A percentile compares a stretch with the other conserved stretches of the same genome.
These are phyloP conservation scores for Blastocrithidia nonstop DNA, from an alignment of 208 protist genomes.

Conservation along the genomic window DNA sequence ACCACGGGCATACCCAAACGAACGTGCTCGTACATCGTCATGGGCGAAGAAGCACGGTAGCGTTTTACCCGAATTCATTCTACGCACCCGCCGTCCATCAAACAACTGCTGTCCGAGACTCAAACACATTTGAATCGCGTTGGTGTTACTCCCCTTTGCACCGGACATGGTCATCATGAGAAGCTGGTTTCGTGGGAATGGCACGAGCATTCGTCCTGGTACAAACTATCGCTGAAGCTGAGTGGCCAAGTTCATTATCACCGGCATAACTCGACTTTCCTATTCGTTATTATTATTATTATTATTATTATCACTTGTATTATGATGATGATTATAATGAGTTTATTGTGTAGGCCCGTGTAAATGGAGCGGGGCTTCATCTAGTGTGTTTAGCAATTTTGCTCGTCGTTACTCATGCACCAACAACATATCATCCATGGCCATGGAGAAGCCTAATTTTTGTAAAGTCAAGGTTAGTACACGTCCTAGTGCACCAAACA, in stretches of 20 bases:
- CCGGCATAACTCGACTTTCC: slow-evolving; percentile 58
- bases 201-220: slow-evolving; percentile 68
- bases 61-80: slow-evolving; percentile 95
- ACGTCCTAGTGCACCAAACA: slow-evolving; percentile 91
- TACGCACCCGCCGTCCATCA: slow-evolving; percentile 93
- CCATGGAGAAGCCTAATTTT: slow-evolving; percentile 94
- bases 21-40: slow-evolving; percentile 56
- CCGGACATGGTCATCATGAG: slow-evolving; percentile 97
- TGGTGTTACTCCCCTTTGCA: slow-evolving; percentile 98
- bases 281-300: too few species aligned
- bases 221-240: slow-evolving; percentile 83
- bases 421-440: slow-evolving; percentile 97
- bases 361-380: slow-evolving; percentile 51
- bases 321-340: too few species aligned
- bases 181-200: slow-evolving; percentile 97
- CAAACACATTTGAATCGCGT: slow-evolving; percentile 96
- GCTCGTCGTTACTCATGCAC: slow-evolving; percentile 41
- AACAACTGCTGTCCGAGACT: slow-evolving; percentile 96
- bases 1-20: slow-evolving; percentile 83
- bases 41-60: slow-evolving; percentile 84
- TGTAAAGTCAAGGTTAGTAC: slow-evolving; percentile 94
- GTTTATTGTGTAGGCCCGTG: too few species aligned
- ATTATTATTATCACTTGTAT: too few species aligned
- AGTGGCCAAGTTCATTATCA: slow-evolving; percentile 63
- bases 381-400: slow-evolving; percentile 61